Evolutionary conservation across 495 filamentous ascomycete species (phyloP), one percentile per base, ranked within the genome.

Genomic region (Penicillium tannophilum): DNA sequence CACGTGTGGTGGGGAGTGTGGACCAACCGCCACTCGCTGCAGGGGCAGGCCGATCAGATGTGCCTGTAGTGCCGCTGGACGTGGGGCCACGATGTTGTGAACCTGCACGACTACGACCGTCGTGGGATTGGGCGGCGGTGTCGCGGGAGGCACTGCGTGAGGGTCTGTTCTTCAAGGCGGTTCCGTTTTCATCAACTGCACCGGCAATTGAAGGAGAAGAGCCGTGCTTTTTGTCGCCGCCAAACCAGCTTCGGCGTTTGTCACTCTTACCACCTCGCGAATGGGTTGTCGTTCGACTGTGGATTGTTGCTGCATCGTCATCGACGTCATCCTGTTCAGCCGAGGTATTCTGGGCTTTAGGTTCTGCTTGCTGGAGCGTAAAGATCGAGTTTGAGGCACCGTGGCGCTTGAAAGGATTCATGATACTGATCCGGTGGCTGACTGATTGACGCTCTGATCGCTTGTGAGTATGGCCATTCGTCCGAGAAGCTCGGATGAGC

Each of bases 381-480:
- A 71, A 70, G 33, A 76, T 65, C 9, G 75, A 77, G 55, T 69
- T 71, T 19, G 67, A 66, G 11, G 65, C 58, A 3, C 66, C 72
- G 54, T 80, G 76, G 2, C 77, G 76, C 58, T 76, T 79, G 64
- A 80, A 80, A 0, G 77, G 77, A 42, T 80, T 80, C 64, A 78
- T 78, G 41, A 79, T 71, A 61, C 76, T 79, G 59, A 80, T 80
- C 7, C 77, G 76, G 41, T 78, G 73, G 59, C 77, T 76, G 62
- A 78, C 70, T 26, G 77, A 78, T 16, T 72, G 73, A 51, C 74
- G 72, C 23, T 71, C 61, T 0, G 72, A 72, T 44, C 71, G 71
- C 50, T 73, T 78, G 45, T 70, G 72, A 7, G 54, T 63, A 59
- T 72, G 72, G 0, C 64, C 64, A 36, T 70, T 70, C 16, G 52